Evolutionary conservation across 2,329 filamentous ascomycete species (phyloP).

Genomic region (Neocatenulostroma microsporum): DNA sequence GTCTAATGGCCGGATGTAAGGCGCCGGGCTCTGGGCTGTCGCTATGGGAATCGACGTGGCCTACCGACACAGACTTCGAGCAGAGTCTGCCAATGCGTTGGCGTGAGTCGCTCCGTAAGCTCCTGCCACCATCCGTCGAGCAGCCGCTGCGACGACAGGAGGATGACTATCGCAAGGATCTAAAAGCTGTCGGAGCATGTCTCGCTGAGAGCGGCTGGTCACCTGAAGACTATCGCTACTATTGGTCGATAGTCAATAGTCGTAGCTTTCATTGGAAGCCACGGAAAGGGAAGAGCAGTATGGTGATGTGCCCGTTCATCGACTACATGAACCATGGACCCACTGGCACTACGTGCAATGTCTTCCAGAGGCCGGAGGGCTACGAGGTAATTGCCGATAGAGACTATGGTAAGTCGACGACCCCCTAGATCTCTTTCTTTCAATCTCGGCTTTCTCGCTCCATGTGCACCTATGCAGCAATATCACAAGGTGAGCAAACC

Average conservation of each 20-base stretch:
- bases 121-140: conserved; percentile 32
- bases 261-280: conserved; percentile 52
- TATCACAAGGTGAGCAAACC: not conserved
- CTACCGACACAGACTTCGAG: conserved; percentile 53
- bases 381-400: conserved; percentile 50
- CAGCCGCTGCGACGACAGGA: conserved; percentile 25
- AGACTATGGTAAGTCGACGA: conserved; percentile 42
- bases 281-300: conserved; percentile 40
- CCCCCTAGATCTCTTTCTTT: conserved; percentile 4
- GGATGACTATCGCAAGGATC: conserved; percentile 24
- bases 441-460: not conserved
- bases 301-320: conserved; percentile 63
- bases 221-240: conserved; percentile 44
- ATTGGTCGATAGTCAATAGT: conserved; percentile 55
- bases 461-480: too few species aligned
- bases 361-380: conserved; percentile 42
- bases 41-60: conserved; percentile 43
- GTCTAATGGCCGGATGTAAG: conserved; percentile 15
- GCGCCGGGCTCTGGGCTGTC: conserved; percentile 5
- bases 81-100: conserved; percentile 52
- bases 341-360: conserved; percentile 41
- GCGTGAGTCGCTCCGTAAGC: conserved; percentile 34
- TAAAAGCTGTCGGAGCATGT: conserved; percentile 9
- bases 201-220: conserved; percentile 15
- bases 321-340: conserved; percentile 60